Evolutionary conservation across 2,329 filamentous ascomycete genomes (phyloP).

Genomic region (Exophiala oligosperma): DNA sequence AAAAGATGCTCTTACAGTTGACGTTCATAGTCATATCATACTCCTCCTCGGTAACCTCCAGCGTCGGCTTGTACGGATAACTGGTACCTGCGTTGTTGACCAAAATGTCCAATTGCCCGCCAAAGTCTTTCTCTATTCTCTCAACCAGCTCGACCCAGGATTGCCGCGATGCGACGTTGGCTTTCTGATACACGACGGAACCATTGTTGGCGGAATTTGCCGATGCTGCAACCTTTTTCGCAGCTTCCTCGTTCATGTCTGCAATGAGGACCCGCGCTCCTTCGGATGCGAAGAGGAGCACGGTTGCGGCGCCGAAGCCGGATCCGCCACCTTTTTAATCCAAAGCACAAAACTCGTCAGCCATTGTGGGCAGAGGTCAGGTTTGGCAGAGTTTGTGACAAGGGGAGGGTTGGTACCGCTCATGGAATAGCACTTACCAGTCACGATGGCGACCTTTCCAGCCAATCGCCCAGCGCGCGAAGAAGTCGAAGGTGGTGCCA

Average conservation of each 20-base stretch:
- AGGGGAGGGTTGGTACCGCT: conserved; percentile 30
- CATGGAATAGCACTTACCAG: conserved; percentile 70
- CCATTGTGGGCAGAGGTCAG: conserved; percentile 54
- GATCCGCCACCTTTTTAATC: too few species aligned
- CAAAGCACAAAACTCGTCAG: conserved; percentile 70
- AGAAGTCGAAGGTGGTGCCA: too few species aligned
- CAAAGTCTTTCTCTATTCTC: conserved; percentile 1
- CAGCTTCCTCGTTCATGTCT: conserved; percentile 13
- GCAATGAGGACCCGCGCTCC: conserved; percentile 34
- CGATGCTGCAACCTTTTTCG: conserved; percentile 2
- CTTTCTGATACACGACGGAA: conserved; percentile 4
- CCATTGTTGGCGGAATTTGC: too few species aligned
- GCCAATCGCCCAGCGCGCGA: conserved; percentile 20
- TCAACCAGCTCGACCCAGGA: neutral
- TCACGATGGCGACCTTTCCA: conserved; percentile 79
- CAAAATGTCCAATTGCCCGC: conserved; percentile 19
- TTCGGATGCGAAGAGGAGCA: conserved; percentile 58
- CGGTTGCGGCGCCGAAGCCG: too few species aligned
- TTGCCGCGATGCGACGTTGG: conserved; percentile 6
- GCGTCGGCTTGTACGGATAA: neutral
- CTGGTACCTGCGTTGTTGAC: conserved; percentile 14
- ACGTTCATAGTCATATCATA: conserved; percentile 1
- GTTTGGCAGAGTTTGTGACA: too few species aligned
- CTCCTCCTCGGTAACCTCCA: neutral
- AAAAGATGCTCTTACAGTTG: neutral